Percentiles rank a stretch among this genome's conserved stretches.
Evolutionary conservation across 2,329 filamentous ascomycete genomes (phyloP).

Genomic region (Juglanconis oblonga): DNA sequence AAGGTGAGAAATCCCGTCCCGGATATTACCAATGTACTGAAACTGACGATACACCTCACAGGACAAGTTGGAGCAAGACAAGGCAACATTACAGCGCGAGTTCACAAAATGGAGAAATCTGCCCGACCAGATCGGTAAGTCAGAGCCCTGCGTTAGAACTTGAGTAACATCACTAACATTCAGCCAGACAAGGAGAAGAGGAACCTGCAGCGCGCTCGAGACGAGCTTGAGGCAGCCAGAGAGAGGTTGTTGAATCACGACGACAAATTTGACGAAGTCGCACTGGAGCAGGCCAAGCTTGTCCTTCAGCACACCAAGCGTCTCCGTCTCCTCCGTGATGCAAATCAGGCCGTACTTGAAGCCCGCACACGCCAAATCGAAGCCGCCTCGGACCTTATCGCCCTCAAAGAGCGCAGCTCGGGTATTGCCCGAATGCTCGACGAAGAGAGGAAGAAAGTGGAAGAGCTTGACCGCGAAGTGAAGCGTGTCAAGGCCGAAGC

Average conservation of each 20-base stretch:
- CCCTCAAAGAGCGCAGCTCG: conserved; percentile 63
- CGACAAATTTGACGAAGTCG: conserved; percentile 51
- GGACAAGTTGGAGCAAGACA: conserved; percentile 56
- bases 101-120: conserved; percentile 63
- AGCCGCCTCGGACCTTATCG: conserved; percentile 74
- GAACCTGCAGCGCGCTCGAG: conserved; percentile 31
- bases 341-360: conserved; percentile 64
- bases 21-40: not conserved
- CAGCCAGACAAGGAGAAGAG: conserved; percentile 33
- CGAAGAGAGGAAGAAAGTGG: conserved; percentile 38
- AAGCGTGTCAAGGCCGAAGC: conserved; percentile 32
- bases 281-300: conserved; percentile 54
- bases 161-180: conserved; percentile 5
- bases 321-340: conserved; percentile 59
- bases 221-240: conserved; percentile 35
- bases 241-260: conserved; percentile 49
- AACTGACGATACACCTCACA: conserved; percentile 27
- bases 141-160: not conserved
- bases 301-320: conserved; percentile 53
- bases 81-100: conserved; percentile 64
- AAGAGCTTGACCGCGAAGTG: conserved; percentile 34
- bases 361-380: conserved; percentile 72
- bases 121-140: conserved; percentile 64
- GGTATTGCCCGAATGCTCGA: conserved; percentile 55
- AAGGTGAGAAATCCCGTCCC: conserved; percentile 35